Base-by-base conservation (phyloP, 257 asterid genomes). In the Nicotiana obtusifolia region DNA sequence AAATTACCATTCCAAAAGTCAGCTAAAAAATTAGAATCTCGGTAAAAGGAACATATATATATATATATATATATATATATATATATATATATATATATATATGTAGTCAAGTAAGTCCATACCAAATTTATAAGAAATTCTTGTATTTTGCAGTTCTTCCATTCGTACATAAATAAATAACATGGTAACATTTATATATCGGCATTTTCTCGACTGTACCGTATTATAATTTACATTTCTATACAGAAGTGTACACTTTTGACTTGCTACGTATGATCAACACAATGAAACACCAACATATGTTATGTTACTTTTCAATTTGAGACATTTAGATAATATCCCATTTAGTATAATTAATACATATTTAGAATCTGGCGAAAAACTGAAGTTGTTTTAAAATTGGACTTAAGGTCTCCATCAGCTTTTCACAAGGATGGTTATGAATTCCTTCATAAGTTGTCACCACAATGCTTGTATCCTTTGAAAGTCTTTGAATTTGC, bases 361-460 rank as follows among this genome's bases (percentile, higher is more conserved):
- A 47, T 22, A 47, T 44, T 77, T 75, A 93, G 94, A 95, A 93
- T 83, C 92, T 90, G 13, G 98, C 88, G 20, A 95, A 97, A 86
- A 93, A 95, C 76, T 95, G 98, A 85, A 95, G 99, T 90, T 95
- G 99, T 89, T 86, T 91, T 83, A 95, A 94, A 84, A 95, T 89
- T 3, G 99, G 99, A 82, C 89, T 93, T 73, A 95, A 82, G 0
- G 98, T 93, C 86, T 93, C 98, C 99, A 95, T 93, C 5, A 95
- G 89, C 84, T 95, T 92, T 71, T 93, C 98, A 33, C 95, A 93
- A 19, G 99, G 98, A 88, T 95, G 99, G 80, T 92, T 95, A 84
- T 95, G 99, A 31, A 93, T 92, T 85, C 97, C 97, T 78, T 95
- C 98, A 69, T 93, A 95, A 0, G 98, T 95, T 5, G 99, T 95